Evolutionary conservation across 2,329 filamentous ascomycete species (phyloP), one percentile per base, ranked within the genome.

Genomic region (Aspergillus puulaauensis): DNA sequence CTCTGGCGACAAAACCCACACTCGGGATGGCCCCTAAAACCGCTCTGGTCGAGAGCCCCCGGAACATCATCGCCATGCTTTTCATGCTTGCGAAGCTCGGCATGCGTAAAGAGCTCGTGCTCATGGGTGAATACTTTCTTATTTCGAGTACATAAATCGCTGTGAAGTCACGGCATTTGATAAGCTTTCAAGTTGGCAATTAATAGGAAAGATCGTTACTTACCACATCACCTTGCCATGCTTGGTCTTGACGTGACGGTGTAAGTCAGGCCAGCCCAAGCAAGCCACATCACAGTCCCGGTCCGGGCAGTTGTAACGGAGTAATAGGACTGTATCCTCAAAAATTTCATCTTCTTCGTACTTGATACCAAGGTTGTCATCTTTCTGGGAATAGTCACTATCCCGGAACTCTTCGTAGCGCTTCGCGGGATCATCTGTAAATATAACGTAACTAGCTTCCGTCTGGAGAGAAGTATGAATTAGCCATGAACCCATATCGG

Each of bases 101-200:
- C 84, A 61, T 86, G 83, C 1, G 90, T 89, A 73, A 97, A 98
- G 1, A 99, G 82, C 62, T 96, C 91, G 72, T 99, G 95, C 75
- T 99, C 95, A 76, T 99, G 95, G 1, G 95, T 97, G 68, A 99
- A 99, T 35, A 97, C 92, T 71, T 96, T 97, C 77, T 99, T 99
- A 79, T 97, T 93, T 59, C 92, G 82, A 6, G 93, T 90, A 75
- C 93, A 97, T 11, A 96, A 81, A 73, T 96, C 91, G 75, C 90
- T 83, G 60, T 24, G 24, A 17, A 9, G 43, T 23, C 12, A 9
- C 27, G 12, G 47, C 24, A 54, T 33, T 52, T 44, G 5, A 55
- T 68, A 12, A 66, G 53, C 39, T n/a, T 43, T 27, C 59, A 54
- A 35, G 49, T 15, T 35, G 14, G 7, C 5, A 27, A 31, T 23